phyloP scores from a whole-genome alignment of 371 early-diverging fungal species.

The Apophysomyces ossiformis region DNA sequence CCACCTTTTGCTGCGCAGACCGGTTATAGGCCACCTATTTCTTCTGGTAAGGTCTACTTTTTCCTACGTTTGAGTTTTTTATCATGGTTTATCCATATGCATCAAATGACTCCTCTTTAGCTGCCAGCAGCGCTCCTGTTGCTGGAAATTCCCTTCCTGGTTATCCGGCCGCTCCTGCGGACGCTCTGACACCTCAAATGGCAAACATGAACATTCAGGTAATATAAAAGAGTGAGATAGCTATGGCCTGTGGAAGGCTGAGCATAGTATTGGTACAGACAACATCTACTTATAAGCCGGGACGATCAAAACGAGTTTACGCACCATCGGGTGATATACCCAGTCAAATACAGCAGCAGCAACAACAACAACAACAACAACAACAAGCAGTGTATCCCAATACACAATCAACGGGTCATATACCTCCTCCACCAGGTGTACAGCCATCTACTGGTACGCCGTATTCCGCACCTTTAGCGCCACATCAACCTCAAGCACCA shows the following conservation, averaged over 20 bases:
- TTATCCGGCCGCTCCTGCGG: background rate
- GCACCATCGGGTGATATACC: slow-evolving; percentile 25
- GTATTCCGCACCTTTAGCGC: slow-evolving; percentile 12
- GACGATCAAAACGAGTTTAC: slow-evolving; percentile 40
- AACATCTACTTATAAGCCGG: slow-evolving; percentile 15
- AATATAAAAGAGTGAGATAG: background rate
- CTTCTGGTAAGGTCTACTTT: background rate
- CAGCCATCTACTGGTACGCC: background rate
- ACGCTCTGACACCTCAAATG: slow-evolving; percentile 16
- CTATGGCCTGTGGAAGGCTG: too few relatives aligned
- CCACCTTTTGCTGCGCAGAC: background rate
- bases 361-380: background rate
- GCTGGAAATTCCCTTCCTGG: background rate
- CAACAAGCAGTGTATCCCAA: slow-evolving; percentile 6
- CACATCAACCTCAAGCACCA: slow-evolving; percentile 19
- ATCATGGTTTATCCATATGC: too few relatives aligned
- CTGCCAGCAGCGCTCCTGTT: background rate
- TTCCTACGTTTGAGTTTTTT: background rate
- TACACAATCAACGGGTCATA: background rate
- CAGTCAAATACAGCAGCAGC: background rate
- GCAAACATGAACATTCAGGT: slow-evolving; percentile 20
- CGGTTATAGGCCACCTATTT: background rate
- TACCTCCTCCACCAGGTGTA: background rate
- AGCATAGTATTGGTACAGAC: background rate
- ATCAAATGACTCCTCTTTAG: background rate